Conservation (phyloP, 768 basidiomycete species). For the Roridomyces roridus region DNA sequence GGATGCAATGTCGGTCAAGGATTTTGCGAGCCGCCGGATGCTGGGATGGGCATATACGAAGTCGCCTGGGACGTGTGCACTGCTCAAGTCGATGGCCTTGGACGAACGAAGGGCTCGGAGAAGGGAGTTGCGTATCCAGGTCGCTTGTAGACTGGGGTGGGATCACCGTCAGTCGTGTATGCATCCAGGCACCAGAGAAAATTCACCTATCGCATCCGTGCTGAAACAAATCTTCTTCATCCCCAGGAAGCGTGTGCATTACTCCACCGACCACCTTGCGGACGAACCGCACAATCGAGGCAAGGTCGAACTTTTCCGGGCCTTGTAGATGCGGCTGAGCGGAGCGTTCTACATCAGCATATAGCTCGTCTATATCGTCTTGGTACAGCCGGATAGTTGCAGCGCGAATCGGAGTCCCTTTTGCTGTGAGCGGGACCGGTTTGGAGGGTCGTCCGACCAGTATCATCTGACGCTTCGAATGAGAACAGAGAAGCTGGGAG, state of each 20-base stretch:
- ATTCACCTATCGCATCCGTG: constrained; percentile 47
- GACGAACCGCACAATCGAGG: constrained; percentile 34
- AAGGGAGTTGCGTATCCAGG: constrained; percentile 40
- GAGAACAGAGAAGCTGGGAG: neutral
- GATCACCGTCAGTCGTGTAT: neutral
- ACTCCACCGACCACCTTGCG: constrained; percentile 37
- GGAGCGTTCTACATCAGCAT: constrained; percentile 15
- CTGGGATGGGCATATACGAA: constrained; percentile 35
- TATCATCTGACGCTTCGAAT: constrained; percentile 13
- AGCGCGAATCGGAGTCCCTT: constrained; percentile 30
- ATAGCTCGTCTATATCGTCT: constrained; percentile 31
- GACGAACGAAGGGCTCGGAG: constrained; percentile 26
- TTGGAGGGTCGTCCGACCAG: constrained; percentile 2
- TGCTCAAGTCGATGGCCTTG: constrained; percentile 21
- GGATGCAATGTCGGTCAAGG: neutral
- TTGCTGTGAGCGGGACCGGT: constrained; percentile 21
- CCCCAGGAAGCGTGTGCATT: constrained; percentile 29
- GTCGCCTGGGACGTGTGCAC: constrained; percentile 21
- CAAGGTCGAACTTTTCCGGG: constrained; percentile 3
- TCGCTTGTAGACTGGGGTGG: constrained; percentile 38
- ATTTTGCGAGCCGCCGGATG: constrained; percentile 22
- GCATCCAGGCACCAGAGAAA: neutral
- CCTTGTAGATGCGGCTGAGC: constrained; percentile 9
- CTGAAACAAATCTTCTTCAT: constrained; percentile 46
- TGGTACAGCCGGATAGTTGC: constrained; percentile 24